Base-by-base conservation (phyloP, 78 protist species). In the Speleostelium caveatum region DNA sequence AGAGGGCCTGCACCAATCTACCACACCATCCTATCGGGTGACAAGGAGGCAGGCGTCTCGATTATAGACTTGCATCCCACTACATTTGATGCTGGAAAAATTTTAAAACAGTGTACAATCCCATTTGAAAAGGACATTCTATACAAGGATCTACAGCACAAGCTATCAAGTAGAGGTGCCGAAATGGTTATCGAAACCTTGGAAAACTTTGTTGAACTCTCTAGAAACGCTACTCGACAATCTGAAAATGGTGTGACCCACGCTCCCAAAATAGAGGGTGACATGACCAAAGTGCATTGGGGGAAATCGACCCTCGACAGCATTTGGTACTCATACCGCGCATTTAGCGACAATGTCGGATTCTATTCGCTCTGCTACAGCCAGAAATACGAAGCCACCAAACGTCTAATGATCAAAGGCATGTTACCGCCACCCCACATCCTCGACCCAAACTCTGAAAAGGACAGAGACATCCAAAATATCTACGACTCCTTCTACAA, bases 1-100 rank as follows among this genome's bases (percentile, higher is more conserved):
- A 61, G 95, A 53, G 97, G 97, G 24, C 73, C 95, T 2, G 92
- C 95, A 28, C 97, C 97, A 6, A 78, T 95, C 16, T 73, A 92
- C 67, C 86, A 86, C 26, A 78, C 95, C 2, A 38, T 95, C 24
- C 38, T 86, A 4, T 21, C 22, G 10, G 90, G 67, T 24, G 97
- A 95, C 30, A 35, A 73, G 10, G 73, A 39, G 24, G 67, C 90
- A 33, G 97, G 97, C 32, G 66, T 86, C 17, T 86, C 93, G 2
- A 49, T 95, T 33, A 95, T 95, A 22, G 73, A 68, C 22, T 26
- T 95, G 22, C 74, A 72, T 41, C 75, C 74, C 12, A 36, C 51
- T 4, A 66, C 41, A 62, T 90, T 75, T 21, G 94, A 87, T 62
- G 85, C 69, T 55, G 94, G 94, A 66, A 75, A 75, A 56, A 75